Evolutionary conservation across 495 filamentous ascomycete genomes (phyloP), one percentile per base, ranked within the genome.

Genomic region (Venustampulla echinocandica): DNA sequence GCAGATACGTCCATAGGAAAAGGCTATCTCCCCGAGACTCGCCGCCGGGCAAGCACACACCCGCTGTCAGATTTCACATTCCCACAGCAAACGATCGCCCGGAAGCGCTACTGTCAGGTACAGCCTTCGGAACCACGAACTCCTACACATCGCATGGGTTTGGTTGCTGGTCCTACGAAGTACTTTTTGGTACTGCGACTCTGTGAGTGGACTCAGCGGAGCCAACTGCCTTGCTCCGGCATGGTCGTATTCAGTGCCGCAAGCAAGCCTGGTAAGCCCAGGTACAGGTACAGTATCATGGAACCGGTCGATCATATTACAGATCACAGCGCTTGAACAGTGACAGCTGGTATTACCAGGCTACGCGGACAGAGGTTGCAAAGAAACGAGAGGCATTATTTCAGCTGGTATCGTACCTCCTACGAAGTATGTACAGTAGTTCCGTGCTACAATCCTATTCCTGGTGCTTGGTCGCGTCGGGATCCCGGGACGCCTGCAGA

Each of bases 51-150:
- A 23, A 32, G 42, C 27, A 25, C 23, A 19, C 14, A 32, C 33
- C 42, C 42, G 42, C 42, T 44, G 42, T 44, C 42, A 44, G 42
- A 44, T 18, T 2, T 44, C 42, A 44, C 5, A 27, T 44, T 44
- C 38, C 9, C 6, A 33, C 42, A 28, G 25, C 13, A 6, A 14
- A 27, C 2, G 23, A 27, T 15, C n/a, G n/a, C 4, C 27, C 27
- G 27, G 27, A 33, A 9, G 17, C 24, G 27, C 42, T 44, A 44
- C 13, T 44, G 42, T 17, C 42, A 44, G 42, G 42, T 32, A 44
- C 42, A 14, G 21, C 10, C 19, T 30, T 13, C 27, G 27, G 28
- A 20, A 11, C 27, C 17, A 33, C 42, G 25, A 44, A 34, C 42
- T 44, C 14, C 44, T 4, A 19, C 44, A 35, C 2, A n/a, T n/a